phyloP scores from a whole-genome alignment of 139 green algal genomes.

The Coelastrella sp. region DNA sequence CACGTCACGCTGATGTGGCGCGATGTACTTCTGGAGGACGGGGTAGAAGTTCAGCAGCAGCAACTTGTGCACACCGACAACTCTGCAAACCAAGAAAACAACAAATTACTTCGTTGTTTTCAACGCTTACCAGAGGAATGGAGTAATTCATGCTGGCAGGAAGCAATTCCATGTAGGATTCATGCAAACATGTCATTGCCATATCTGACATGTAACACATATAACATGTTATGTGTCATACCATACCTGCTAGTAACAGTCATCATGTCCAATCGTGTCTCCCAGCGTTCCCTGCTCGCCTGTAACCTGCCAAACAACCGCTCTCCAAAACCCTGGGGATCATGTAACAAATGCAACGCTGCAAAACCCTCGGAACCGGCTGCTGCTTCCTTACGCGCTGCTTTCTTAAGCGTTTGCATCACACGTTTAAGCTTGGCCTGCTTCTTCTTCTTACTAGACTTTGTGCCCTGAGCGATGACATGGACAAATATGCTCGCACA shows the following conservation, averaged over 20 bases:
- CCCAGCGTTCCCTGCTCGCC: constrained; percentile 77
- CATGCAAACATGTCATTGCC: too few species aligned
- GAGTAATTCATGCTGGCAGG: too few species aligned
- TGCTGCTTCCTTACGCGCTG: constrained; percentile 55
- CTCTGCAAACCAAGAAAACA: background rate
- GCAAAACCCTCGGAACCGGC: constrained; percentile 81
- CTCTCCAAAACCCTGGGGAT: constrained; percentile 95
- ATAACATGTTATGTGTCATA: background rate
- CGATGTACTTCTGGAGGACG: constrained; percentile 77
- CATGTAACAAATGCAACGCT: constrained; percentile 96
- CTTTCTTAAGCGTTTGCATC: constrained; percentile 83
- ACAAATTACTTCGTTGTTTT: too few species aligned
- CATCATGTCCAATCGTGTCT: constrained; percentile 85
- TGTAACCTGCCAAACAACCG: constrained; percentile 86
- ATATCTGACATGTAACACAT: too few species aligned
- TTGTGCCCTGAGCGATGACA: constrained; percentile 89
- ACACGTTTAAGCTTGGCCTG: constrained; percentile 92
- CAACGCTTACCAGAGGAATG: too few species aligned
- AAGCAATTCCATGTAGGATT: too few species aligned
- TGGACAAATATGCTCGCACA: too few species aligned
- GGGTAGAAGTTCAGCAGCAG: background rate
- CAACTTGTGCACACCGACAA: constrained; percentile 78
- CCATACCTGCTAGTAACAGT: constrained; percentile 69
- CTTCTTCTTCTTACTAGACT: constrained; percentile 94
- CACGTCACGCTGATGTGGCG: constrained; percentile 84